Conservation (phyloP, 1,139 yeast species). For the Sugiyamaella grinbergsii region DNA sequence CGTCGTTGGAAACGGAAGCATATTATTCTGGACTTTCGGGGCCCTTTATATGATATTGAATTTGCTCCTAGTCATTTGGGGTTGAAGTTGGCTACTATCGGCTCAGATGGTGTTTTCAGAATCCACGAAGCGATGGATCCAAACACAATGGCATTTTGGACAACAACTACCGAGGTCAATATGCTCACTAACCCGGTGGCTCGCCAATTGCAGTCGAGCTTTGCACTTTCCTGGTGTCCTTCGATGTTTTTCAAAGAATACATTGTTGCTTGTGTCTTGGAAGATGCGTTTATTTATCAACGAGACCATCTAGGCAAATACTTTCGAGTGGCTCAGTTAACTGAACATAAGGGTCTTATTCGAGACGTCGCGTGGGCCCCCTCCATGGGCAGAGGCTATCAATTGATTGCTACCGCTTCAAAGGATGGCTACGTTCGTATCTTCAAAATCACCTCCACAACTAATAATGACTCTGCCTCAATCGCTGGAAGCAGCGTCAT, state of each 20-base stretch:
- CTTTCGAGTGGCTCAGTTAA: conserved; percentile 49
- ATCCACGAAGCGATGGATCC: conserved; percentile 91
- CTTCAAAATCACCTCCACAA: conserved; percentile 59
- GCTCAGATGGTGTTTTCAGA: conserved; percentile 84
- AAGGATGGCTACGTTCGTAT: conserved; percentile 91
- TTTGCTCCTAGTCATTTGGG: conserved; percentile 91
- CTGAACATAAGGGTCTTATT: conserved; percentile 85
- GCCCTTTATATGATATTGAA: conserved; percentile 85
- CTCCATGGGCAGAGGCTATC: conserved; percentile 87
- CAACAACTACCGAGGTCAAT: conserved; percentile 61
- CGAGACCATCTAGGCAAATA: conserved; percentile 47
- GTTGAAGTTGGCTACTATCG: conserved; percentile 80
- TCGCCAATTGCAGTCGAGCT: conserved; percentile 80
- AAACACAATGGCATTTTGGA: conserved; percentile 80
- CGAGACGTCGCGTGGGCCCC: conserved; percentile 97
- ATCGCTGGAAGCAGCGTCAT: conserved; percentile 2
- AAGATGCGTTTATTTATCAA: conserved; percentile 79
- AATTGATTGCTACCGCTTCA: conserved; percentile 90
- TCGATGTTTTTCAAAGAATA: conserved; percentile 81
- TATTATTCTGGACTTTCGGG: conserved; percentile 79
- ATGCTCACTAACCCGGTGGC: conserved; percentile 74
- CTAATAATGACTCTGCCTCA: conserved; percentile 12
- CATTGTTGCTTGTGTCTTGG: conserved; percentile 81
- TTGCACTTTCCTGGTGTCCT: conserved; percentile 91
- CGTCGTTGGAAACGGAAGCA: conserved; percentile 78